Evolutionary conservation across 495 filamentous ascomycete genomes (phyloP).

Genomic region (Tuber indicum): DNA sequence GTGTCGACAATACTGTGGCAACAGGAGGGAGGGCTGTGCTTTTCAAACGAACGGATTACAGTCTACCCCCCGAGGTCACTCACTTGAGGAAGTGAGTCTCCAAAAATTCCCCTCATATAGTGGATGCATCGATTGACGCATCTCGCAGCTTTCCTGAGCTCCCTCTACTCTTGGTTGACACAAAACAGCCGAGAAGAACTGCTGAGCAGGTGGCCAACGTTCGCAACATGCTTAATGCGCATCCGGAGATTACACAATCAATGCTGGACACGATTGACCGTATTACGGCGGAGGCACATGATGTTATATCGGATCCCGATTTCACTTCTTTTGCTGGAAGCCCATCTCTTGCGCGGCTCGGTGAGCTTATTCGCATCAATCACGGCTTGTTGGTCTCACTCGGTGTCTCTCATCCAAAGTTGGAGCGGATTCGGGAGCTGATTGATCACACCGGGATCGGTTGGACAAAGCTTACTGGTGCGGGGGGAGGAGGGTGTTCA

Average conservation of each 20-base stretch:
- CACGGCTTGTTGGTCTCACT: constrained; percentile 82
- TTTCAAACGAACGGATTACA: constrained; percentile 74
- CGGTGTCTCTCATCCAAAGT: constrained; percentile 85
- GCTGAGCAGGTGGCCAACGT: constrained; percentile 81
- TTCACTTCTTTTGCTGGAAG: constrained; percentile 56
- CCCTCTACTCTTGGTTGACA: constrained; percentile 83
- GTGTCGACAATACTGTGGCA: constrained; percentile 95
- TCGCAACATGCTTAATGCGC: constrained; percentile 57
- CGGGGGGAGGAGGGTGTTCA: constrained; percentile 88
- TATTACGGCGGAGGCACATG: constrained; percentile 65
- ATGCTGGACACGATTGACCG: constrained; percentile 79
- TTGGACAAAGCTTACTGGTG: constrained; percentile 95
- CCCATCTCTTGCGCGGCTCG: constrained; percentile 56
- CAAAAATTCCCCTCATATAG: neutral
- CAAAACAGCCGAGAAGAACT: constrained; percentile 73
- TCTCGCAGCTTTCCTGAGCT: constrained; percentile 66
- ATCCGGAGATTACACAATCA: constrained; percentile 64
- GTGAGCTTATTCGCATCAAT: constrained; percentile 84
- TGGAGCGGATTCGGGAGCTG: constrained; percentile 86
- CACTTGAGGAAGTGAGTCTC: constrained; percentile 54
- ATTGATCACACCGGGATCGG: constrained; percentile 85
- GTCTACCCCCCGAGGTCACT: constrained; percentile 67
- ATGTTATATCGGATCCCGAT: constrained; percentile 58
- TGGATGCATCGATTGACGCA: neutral
- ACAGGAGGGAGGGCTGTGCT: constrained; percentile 87